Conservation (phyloP, 2,329 filamentous ascomycete genomes). For the Bipolaris bicolor region DNA sequence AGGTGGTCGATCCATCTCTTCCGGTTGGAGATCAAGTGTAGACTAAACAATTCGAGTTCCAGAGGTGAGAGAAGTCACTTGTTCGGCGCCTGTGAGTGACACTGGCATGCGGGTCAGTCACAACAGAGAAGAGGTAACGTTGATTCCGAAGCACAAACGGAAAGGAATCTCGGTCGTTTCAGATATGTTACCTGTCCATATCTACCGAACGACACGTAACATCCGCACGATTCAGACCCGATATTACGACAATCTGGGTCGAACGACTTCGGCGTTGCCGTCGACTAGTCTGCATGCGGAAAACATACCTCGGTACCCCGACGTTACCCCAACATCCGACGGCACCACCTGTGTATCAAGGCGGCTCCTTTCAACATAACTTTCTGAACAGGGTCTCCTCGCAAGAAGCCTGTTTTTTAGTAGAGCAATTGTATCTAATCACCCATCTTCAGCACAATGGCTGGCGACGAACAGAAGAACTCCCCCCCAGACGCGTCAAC, state of each 20-base stretch:
- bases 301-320: conserved; percentile 40
- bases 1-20: conserved; percentile 32
- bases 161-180: too few relatives aligned
- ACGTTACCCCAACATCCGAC: conserved; percentile 18
- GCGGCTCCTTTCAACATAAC: conserved; percentile 28
- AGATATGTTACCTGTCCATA: neutral
- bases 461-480: conserved; percentile 28
- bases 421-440: neutral
- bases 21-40: neutral
- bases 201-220: neutral
- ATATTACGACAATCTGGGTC: neutral
- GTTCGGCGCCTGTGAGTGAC: too few relatives aligned
- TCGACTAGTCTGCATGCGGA: neutral
- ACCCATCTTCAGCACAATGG: conserved; percentile 22
- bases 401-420: conserved; percentile 17
- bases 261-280: neutral
- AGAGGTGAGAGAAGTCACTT: too few relatives aligned
- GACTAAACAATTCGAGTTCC: neutral
- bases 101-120: too few relatives aligned
- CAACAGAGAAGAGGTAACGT: too few relatives aligned
- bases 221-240: neutral
- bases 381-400: conserved; percentile 12
- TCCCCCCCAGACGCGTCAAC: conserved; percentile 23
- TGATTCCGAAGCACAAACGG: too few relatives aligned
- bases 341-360: neutral